Conservation (phyloP, 2,329 filamentous ascomycete species). For the Nannizziopsis barbatae region DNA sequence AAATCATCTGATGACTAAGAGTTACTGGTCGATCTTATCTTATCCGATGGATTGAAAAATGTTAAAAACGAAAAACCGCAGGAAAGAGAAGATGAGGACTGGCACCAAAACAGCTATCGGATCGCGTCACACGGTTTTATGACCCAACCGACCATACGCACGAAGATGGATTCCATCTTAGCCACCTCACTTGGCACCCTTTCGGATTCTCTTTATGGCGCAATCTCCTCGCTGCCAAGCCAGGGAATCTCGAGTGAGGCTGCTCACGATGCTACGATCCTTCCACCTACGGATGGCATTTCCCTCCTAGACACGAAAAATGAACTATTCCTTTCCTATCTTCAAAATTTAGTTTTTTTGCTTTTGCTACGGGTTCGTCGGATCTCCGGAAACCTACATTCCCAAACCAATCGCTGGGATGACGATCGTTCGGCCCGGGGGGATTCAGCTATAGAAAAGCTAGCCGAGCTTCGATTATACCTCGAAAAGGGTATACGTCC, state of each 20-base stretch:
- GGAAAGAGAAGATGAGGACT: too few species aligned
- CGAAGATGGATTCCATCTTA: conserved; percentile 11
- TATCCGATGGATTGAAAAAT: too few species aligned
- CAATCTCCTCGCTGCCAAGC: conserved; percentile 27
- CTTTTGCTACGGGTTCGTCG: conserved; percentile 65
- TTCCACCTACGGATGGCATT: conserved; percentile 74
- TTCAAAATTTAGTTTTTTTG: conserved; percentile 85
- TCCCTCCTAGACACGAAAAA: conserved; percentile 93
- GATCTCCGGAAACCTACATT: conserved; percentile 32
- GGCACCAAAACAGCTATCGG: too few species aligned
- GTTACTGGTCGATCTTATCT: too few species aligned
- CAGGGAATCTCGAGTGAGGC: conserved; percentile 20
- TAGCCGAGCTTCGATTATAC: conserved; percentile 85
- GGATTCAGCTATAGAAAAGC: conserved; percentile 61
- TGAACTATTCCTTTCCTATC: conserved; percentile 89
- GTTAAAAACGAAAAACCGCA: too few species aligned
- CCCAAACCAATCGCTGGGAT: conserved; percentile 16
- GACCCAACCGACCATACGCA: too few species aligned
- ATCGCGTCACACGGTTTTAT: too few species aligned
- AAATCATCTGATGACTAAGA: too few species aligned
- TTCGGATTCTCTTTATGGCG: conserved; percentile 26
- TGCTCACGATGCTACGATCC: conserved; percentile 54
- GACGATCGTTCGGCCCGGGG: conserved; percentile 26
- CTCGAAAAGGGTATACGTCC: conserved; percentile 86
- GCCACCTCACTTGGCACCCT: conserved; percentile 27